Conservation (phyloP, 345 rosid genomes). For the Syzygium grande region DNA sequence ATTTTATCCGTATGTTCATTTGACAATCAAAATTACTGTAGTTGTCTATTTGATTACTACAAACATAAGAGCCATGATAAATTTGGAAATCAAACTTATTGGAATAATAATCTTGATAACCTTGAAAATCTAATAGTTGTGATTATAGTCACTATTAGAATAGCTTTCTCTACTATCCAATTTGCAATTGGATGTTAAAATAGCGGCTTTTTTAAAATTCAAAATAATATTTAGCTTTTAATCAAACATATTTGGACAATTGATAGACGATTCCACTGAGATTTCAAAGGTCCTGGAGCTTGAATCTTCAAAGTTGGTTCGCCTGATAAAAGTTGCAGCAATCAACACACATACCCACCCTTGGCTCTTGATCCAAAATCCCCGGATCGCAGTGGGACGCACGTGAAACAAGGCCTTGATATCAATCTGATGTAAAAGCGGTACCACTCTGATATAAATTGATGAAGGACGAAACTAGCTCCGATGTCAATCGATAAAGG, state of each 20-base stretch:
- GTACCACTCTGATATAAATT: not conserved
- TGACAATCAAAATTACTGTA: not conserved
- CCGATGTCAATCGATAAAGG: not conserved
- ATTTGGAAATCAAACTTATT: not conserved
- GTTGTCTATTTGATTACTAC: not conserved
- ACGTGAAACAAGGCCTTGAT: not conserved
- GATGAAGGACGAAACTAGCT: not conserved
- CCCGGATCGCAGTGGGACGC: not conserved
- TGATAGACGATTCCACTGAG: not conserved
- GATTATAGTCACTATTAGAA: not conserved
- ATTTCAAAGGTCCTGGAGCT: not conserved
- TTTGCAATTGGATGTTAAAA: not conserved
- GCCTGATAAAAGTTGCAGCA: not conserved
- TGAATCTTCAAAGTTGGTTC: not conserved
- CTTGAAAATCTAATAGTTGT: not conserved
- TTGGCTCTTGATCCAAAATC: not conserved
- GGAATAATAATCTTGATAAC: not conserved
- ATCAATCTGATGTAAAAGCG: not conserved
- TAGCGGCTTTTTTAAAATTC: accelerated
- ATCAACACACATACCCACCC: not conserved
- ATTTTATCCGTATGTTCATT: not conserved
- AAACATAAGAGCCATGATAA: not conserved
- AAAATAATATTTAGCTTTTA: not conserved
- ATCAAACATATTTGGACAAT: not conserved
- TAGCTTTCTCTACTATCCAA: not conserved